A percentile compares a stretch with the other conserved stretches of the same genome.
Conservation (phyloP, 148 eudicot genomes). For the Simmondsia chinensis region DNA sequence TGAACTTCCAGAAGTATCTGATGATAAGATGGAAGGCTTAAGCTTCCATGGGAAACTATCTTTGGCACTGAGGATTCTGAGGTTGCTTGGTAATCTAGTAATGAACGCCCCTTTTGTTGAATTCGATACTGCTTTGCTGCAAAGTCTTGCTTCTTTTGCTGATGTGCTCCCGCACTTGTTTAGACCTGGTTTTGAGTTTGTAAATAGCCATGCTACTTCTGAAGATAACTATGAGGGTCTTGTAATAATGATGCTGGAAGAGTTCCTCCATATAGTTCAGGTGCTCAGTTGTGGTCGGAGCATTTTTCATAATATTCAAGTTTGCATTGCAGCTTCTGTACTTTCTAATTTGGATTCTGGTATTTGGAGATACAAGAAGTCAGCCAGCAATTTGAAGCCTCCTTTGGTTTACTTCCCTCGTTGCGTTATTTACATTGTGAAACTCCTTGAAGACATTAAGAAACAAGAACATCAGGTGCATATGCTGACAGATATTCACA, state of each 20-base stretch:
- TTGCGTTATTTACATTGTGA: constrained; percentile 49
- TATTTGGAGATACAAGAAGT: constrained; percentile 50
- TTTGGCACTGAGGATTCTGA: constrained; percentile 48
- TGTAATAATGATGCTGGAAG: constrained; percentile 52
- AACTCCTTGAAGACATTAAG: constrained; percentile 60
- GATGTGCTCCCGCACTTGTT: constrained; percentile 56
- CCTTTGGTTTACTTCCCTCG: constrained; percentile 80
- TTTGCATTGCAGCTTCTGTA: constrained; percentile 56
- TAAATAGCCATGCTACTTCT: constrained; percentile 26
- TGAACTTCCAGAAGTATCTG: constrained; percentile 40
- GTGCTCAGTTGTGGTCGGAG: constrained; percentile 37
- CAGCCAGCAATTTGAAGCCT: constrained; percentile 39
- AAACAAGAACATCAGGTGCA: constrained; percentile 27
- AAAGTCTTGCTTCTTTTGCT: constrained; percentile 53
- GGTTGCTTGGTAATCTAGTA: constrained; percentile 55
- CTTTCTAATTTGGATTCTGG: constrained; percentile 46
- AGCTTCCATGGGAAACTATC: constrained; percentile 48
- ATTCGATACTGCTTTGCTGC: constrained; percentile 42
- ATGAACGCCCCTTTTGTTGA: constrained; percentile 44
- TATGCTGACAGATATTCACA: constrained; percentile 29
- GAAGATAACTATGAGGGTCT: constrained; percentile 61
- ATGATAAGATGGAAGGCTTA: constrained; percentile 33
- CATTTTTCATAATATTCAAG: constrained; percentile 62
- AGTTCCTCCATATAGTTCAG: constrained; percentile 64
- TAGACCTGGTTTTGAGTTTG: constrained; percentile 55